Evolutionary conservation across 495 filamentous ascomycete genomes (phyloP).

Genomic region (Hypoxylon intermedium): DNA sequence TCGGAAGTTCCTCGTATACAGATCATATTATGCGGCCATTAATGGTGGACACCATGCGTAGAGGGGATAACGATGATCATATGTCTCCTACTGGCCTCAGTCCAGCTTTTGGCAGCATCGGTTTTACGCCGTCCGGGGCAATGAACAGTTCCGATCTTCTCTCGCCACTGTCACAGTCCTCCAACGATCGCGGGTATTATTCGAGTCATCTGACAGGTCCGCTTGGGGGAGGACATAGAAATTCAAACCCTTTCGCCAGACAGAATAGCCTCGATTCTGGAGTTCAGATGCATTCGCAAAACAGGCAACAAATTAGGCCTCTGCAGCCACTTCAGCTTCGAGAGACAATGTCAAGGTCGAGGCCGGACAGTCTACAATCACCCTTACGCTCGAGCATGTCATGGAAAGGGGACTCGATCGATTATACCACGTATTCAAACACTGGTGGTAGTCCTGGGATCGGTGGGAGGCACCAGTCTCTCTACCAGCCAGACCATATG

Average conservation of each 20-base stretch:
- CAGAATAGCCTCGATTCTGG: conserved; percentile 57
- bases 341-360: conserved; percentile 64
- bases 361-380: conserved; percentile 65
- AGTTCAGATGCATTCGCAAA: conserved; percentile 55
- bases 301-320: conserved; percentile 54
- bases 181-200: conserved; percentile 61
- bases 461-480: conserved; percentile 49
- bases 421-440: conserved; percentile 57
- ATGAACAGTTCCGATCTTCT: conserved; percentile 60
- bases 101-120: conserved; percentile 66
- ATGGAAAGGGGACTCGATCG: conserved; percentile 66
- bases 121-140: conserved; percentile 59
- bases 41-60: conserved; percentile 65
- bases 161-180: conserved; percentile 60
- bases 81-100: conserved; percentile 67
- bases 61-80: conserved; percentile 63
- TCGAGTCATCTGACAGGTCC: conserved; percentile 56
- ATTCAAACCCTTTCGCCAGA: conserved; percentile 63
- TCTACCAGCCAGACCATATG: conserved; percentile 51
- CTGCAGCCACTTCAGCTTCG: conserved; percentile 66
- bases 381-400: conserved; percentile 67
- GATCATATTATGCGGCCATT: conserved; percentile 66
- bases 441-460: conserved; percentile 54
- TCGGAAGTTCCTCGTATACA: conserved; percentile 54
- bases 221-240: conserved; percentile 56